Evolutionary conservation across 495 filamentous ascomycete genomes (phyloP).

Genomic region (Daldinia vernicosa): DNA sequence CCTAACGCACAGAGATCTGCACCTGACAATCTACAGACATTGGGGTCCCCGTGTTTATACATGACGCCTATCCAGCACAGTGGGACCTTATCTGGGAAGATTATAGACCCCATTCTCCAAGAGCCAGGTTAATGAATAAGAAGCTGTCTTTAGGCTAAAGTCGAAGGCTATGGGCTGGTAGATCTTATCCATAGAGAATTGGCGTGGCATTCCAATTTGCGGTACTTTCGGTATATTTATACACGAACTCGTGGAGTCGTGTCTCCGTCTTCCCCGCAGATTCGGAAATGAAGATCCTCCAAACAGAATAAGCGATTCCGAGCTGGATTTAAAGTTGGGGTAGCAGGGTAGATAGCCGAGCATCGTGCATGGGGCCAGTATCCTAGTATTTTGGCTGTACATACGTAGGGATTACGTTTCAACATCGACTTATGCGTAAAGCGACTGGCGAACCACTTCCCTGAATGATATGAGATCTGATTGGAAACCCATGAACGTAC

Average conservation of each 20-base stretch:
- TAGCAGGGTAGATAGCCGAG: constrained; percentile 21
- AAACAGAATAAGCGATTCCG: neutral
- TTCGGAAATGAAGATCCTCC: constrained; percentile 13
- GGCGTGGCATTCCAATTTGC: constrained; percentile 9
- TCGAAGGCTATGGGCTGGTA: constrained; percentile 1
- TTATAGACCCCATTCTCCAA: constrained; percentile 18
- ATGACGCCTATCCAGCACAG: constrained; percentile 12
- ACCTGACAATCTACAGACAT: constrained; percentile 1
- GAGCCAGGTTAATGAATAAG: constrained; percentile 28
- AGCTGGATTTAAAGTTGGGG: constrained; percentile 27
- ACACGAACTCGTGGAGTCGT: constrained; percentile 16
- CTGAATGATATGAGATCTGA: too few species aligned
- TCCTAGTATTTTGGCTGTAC: neutral
- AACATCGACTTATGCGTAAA: neutral
- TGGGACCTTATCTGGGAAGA: constrained; percentile 22
- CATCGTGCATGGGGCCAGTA: neutral
- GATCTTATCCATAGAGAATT: constrained; percentile 24
- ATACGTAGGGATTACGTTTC: neutral
- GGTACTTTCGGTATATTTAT: constrained; percentile 28
- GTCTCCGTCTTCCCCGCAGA: constrained; percentile 17
- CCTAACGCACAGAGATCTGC: constrained; percentile 9
- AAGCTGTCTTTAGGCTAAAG: constrained; percentile 36
- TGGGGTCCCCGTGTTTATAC: constrained; percentile 39
- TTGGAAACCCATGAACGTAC: too few species aligned
- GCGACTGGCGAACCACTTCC: neutral